Conservation (phyloP, 148 eudicot species). For the Cornus suecica region DNA sequence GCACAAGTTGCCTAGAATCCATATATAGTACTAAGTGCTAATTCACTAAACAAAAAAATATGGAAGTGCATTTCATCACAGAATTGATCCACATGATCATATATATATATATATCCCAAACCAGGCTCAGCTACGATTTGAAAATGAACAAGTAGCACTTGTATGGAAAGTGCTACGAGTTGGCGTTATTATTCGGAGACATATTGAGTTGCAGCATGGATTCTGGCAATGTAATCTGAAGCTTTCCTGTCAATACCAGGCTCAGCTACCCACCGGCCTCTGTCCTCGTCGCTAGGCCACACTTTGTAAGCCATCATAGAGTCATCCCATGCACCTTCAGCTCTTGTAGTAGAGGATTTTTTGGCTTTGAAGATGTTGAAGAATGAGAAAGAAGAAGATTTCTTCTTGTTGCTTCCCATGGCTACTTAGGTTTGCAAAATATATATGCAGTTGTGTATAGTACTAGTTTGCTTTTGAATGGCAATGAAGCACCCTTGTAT, state of each 20-base stretch:
- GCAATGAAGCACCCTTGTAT: neutral
- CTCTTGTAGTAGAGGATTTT: conserved; percentile 16
- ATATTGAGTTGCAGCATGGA: conserved; percentile 20
- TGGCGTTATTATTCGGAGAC: neutral
- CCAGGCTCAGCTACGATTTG: neutral
- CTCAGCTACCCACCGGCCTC: conserved; percentile 52
- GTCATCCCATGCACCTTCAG: conserved; percentile 30
- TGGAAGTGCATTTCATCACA: no score
- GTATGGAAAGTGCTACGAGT: conserved; percentile 13
- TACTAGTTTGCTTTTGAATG: conserved; percentile 2
- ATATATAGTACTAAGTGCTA: neutral
- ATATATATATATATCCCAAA: neutral
- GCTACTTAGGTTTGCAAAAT: no score
- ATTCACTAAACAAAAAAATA: no score
- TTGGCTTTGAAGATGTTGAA: conserved; percentile 39
- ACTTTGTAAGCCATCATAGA: conserved; percentile 36
- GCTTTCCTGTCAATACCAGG: conserved; percentile 48
- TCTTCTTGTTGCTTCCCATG: conserved; percentile 49
- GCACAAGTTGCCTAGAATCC: no score
- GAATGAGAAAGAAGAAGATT: conserved; percentile 27
- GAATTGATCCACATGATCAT: no score
- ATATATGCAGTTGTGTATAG: no score
- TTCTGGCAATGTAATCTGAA: conserved; percentile 32
- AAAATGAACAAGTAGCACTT: no score
- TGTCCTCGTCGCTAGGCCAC: conserved; percentile 62